Evolutionary conservation across 768 basidiomycete species (phyloP).

Genomic region (Kwoniella botswanensis): DNA sequence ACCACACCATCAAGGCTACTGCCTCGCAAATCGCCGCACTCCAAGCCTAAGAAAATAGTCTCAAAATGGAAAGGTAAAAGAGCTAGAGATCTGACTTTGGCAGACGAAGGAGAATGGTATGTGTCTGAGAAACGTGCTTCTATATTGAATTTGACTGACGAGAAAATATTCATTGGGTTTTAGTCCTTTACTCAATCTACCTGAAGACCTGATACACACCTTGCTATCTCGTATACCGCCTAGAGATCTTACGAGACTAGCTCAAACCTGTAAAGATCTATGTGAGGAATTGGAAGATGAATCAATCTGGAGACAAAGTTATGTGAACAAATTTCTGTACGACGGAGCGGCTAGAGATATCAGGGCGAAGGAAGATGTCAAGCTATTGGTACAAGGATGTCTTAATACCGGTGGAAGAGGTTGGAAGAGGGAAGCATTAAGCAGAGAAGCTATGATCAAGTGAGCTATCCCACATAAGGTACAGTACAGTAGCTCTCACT

Average conservation of each 20-base stretch:
- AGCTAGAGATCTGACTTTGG: slow-evolving; percentile 3
- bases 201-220: slow-evolving; percentile 38
- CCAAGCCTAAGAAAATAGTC: slow-evolving; percentile 13
- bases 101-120: slow-evolving; percentile 24
- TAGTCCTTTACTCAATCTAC: slow-evolving; percentile 42
- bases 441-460: slow-evolving; percentile 51
- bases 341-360: slow-evolving; percentile 24
- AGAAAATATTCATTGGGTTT: neutral
- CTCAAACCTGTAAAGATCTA: slow-evolving; percentile 38
- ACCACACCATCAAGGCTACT: slow-evolving; percentile 5
- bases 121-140: slow-evolving; percentile 1
- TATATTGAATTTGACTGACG: neutral
- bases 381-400: slow-evolving; percentile 41
- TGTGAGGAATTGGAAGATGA: slow-evolving; percentile 42
- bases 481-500: neutral
- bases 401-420: slow-evolving; percentile 36
- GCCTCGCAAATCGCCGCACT: slow-evolving; percentile 3
- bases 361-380: slow-evolving; percentile 22
- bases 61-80: slow-evolving; percentile 28
- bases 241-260: slow-evolving; percentile 31
- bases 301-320: slow-evolving; percentile 50
- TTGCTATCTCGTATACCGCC: slow-evolving; percentile 40
- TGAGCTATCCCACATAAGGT: slow-evolving; percentile 29
- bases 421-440: slow-evolving; percentile 50
- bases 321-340: slow-evolving; percentile 47